Conservation (phyloP, 2,329 filamentous ascomycete genomes). For the Fusarium papillatum region DNA sequence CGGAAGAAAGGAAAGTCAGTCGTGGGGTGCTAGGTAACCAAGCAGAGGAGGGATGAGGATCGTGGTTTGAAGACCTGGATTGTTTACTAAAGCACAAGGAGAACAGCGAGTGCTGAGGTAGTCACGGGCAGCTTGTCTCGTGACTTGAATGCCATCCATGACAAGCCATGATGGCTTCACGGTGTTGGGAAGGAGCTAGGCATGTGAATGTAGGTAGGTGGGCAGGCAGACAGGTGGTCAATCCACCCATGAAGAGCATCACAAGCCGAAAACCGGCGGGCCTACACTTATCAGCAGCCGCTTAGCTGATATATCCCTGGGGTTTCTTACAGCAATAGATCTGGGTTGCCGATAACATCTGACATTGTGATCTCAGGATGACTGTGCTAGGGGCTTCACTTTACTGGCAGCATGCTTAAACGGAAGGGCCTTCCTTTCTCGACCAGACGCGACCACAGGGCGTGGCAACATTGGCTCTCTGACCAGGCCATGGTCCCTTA, state of each 20-base stretch:
- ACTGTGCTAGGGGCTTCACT: not conserved
- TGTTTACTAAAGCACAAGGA: not conserved
- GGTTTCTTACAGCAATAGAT: not conserved
- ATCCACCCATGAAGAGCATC: not conserved
- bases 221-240: not conserved
- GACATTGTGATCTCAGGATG: not conserved
- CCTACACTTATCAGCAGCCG: not conserved
- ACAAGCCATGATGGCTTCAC: not conserved
- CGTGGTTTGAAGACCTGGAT: not conserved
- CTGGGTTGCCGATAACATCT: not conserved
- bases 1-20: not conserved
- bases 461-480: not conserved
- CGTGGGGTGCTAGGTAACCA: conserved; percentile 6
- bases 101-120: not conserved
- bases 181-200: conserved; percentile 20
- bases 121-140: not conserved
- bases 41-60: not conserved
- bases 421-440: not conserved
- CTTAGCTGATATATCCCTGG: not conserved
- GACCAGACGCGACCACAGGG: not conserved
- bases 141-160: conserved; percentile 6
- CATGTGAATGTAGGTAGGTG: not conserved
- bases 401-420: not conserved
- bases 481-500: not conserved
- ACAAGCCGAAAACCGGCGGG: not conserved